These are phyloP conservation scores for Chlamydomonas sp. DNA, from an alignment of 139 green algal genomes.

Conservation along the genomic window DNA sequence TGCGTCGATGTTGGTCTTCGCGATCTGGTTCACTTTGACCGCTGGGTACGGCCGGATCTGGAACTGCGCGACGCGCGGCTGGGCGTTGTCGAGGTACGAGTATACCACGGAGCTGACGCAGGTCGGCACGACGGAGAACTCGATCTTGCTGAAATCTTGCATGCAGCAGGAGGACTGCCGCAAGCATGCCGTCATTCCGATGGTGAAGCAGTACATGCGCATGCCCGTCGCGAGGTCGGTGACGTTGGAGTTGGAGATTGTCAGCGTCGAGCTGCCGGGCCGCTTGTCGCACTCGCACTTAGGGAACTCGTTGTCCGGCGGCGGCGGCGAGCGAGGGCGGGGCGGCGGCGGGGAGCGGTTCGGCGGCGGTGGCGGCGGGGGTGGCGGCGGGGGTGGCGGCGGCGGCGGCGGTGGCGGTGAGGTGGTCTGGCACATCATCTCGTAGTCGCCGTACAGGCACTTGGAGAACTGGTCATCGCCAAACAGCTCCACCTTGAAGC, in stretches of 20 bases:
- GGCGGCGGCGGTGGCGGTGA: slow-evolving; percentile 19
- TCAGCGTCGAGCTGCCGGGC: neutral
- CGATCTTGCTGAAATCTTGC: slow-evolving; percentile 44
- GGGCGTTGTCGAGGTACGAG: slow-evolving; percentile 10
- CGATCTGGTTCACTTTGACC: slow-evolving; percentile 48
- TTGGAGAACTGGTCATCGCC: neutral
- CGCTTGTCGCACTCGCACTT: slow-evolving; percentile 40
- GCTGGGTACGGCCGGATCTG: slow-evolving; percentile 39
- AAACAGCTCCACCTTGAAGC: neutral
- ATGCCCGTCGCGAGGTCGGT: neutral
- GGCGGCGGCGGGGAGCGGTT: neutral
- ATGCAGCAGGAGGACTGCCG: slow-evolving; percentile 9
- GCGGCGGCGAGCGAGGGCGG: neutral
- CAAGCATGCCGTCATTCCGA: slow-evolving; percentile 5
- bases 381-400: neutral
- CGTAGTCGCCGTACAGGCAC: neutral
- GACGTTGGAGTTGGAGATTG: neutral
- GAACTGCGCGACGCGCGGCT: slow-evolving; percentile 24
- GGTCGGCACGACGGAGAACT: slow-evolving; percentile 26
- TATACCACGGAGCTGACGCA: slow-evolving; percentile 42
- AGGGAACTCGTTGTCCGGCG: slow-evolving; percentile 9
- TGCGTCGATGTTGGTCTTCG: neutral
- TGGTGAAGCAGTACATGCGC: slow-evolving; percentile 36
- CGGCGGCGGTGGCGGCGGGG: neutral
- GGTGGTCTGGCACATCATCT: neutral